Conservation (phyloP, 495 filamentous ascomycete genomes). For the Penicillium subrubescens region DNA sequence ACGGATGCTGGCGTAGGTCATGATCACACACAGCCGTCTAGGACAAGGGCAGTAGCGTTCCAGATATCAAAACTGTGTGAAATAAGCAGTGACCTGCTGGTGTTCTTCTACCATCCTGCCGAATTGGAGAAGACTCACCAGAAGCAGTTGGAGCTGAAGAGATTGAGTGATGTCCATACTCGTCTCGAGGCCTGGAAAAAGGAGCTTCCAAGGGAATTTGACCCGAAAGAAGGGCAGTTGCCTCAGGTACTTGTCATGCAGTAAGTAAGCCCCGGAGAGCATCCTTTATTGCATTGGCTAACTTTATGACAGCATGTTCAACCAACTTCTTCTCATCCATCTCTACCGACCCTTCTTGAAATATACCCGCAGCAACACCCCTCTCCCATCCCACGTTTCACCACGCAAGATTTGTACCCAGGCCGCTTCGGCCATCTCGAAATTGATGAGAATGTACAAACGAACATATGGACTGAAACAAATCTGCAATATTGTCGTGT, state of each 20-base stretch:
- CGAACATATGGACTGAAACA: conserved; percentile 86
- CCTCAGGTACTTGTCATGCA: conserved; percentile 93
- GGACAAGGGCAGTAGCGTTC: conserved; percentile 78
- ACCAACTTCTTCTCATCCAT: conserved; percentile 93
- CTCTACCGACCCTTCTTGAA: conserved; percentile 96
- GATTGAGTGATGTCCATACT: conserved; percentile 86
- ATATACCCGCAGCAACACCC: conserved; percentile 77
- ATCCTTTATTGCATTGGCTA: conserved; percentile 21
- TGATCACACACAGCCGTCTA: conserved; percentile 72
- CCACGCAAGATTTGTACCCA: conserved; percentile 88
- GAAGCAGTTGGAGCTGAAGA: conserved; percentile 85
- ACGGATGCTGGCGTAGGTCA: conserved; percentile 76
- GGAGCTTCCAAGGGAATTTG: conserved; percentile 81
- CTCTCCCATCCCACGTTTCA: conserved; percentile 84
- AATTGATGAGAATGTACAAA: conserved; percentile 90
- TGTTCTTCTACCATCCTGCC: conserved; percentile 86
- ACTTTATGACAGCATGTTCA: conserved; percentile 78
- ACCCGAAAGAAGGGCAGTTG: conserved; percentile 85
- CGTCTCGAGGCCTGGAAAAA: conserved; percentile 91
- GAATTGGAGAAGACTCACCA: conserved; percentile 58
- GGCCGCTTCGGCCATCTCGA: conserved; percentile 85
- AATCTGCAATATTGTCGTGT: conserved; percentile 93
- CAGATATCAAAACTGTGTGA: conserved; percentile 85
- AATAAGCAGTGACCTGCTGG: conserved; percentile 87
- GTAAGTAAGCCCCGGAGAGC: conserved; percentile 55